Evolutionary conservation across 345 rosid genomes (phyloP).

Genomic region (Cardamine resedifolia): DNA sequence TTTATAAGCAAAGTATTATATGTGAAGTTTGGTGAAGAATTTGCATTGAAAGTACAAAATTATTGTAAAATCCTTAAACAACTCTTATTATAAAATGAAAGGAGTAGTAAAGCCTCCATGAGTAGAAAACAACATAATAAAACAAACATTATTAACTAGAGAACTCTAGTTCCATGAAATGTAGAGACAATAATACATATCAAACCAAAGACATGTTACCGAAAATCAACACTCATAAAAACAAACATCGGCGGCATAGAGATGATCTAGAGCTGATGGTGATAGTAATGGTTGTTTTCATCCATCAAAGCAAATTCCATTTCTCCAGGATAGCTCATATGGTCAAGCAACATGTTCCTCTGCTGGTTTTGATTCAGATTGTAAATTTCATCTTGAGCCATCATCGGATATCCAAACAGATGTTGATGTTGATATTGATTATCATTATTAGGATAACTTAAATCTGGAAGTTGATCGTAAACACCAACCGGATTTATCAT

Average conservation of each 20-base stretch:
- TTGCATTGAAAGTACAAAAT: neutral
- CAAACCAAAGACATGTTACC: neutral
- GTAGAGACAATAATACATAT: constrained; percentile 2
- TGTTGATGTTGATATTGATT: neutral
- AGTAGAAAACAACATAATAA: neutral
- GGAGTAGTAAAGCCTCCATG: neutral
- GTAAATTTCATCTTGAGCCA: neutral
- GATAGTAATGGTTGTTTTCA: neutral
- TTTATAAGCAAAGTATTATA: no score
- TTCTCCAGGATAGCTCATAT: neutral
- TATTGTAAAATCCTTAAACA: neutral
- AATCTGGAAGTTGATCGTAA: neutral
- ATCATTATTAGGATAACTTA: neutral
- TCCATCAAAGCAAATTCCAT: neutral
- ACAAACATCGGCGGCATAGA: neutral
- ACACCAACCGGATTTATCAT: neutral
- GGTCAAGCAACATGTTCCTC: neutral
- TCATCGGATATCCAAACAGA: neutral
- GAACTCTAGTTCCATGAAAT: neutral
- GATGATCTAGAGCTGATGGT: neutral
- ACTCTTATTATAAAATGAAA: neutral
- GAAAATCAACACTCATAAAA: neutral
- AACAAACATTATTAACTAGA: neutral
- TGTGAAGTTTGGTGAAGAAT: neutral
- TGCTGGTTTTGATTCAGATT: neutral